phyloP scores from a whole-genome alignment of 2,329 filamentous ascomycete genomes.

The Fusarium setosum region DNA sequence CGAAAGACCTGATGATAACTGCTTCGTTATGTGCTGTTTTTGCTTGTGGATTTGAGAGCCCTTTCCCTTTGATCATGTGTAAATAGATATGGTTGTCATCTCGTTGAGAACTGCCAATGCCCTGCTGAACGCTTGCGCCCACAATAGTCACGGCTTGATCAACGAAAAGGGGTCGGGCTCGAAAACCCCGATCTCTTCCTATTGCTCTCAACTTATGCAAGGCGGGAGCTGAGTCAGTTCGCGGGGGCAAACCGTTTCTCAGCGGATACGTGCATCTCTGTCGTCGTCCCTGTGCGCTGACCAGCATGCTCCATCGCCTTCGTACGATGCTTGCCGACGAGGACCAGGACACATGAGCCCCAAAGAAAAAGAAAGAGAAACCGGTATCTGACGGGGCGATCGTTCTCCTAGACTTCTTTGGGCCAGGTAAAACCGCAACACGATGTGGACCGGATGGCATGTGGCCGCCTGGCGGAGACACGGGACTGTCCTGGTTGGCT shows the following conservation, averaged over 20 bases:
- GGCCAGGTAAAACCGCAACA: conserved; percentile 40
- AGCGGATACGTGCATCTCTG: conserved; percentile 5
- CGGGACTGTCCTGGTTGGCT: conserved; percentile 33
- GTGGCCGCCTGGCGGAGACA: conserved; percentile 33
- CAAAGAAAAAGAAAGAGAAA: conserved; percentile 9
- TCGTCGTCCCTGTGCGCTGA: neutral
- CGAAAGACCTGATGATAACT: neutral
- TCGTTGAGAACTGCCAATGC: neutral
- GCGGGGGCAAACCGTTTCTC: conserved; percentile 10
- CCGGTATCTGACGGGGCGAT: conserved; percentile 31
- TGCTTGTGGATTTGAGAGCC: neutral
- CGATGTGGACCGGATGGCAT: conserved; percentile 35
- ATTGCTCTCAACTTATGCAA: conserved; percentile 31
- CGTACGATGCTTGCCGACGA: neutral
- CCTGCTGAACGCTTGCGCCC: neutral
- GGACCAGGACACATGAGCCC: conserved; percentile 7
- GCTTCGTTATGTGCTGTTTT: neutral
- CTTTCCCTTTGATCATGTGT: neutral
- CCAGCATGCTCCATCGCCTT: conserved; percentile 8
- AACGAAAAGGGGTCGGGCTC: conserved; percentile 27
- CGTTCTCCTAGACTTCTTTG: conserved; percentile 35
- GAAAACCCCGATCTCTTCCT: conserved; percentile 34
- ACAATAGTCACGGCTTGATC: neutral
- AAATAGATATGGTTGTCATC: neutral
- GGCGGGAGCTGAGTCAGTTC: conserved; percentile 23